These are phyloP conservation scores for Bromus sterilis DNA, from an alignment of 176 grass and related monocot genomes.

Conservation along the genomic window DNA sequence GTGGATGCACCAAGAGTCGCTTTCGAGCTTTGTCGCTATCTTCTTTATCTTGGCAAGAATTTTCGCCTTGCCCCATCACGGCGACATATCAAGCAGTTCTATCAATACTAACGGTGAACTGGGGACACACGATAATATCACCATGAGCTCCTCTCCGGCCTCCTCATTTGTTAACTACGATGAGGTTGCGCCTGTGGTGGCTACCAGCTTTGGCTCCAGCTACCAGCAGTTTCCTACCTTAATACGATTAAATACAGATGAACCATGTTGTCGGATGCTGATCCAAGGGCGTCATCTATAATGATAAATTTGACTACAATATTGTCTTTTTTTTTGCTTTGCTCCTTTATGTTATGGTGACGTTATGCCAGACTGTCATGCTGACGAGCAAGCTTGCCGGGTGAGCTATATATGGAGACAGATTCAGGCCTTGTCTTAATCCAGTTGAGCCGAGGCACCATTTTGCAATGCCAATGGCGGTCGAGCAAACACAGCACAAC, in stretches of 20 bases:
- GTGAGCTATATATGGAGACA: not conserved
- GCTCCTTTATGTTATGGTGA: not conserved
- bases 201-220: too few relatives aligned
- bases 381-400: not conserved
- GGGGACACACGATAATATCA: too few relatives aligned
- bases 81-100: too few relatives aligned
- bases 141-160: too few relatives aligned
- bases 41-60: too few relatives aligned
- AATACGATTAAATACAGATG: not conserved
- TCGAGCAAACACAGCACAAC: not conserved
- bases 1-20: too few relatives aligned
- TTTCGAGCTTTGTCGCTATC: too few relatives aligned
- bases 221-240: too few relatives aligned
- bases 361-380: not conserved
- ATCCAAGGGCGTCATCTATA: not conserved
- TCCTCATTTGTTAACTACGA: too few relatives aligned
- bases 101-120: too few relatives aligned
- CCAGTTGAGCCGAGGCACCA: not conserved
- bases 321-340: not conserved
- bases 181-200: too few relatives aligned
- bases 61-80: too few relatives aligned
- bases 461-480: not conserved
- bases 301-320: not conserved
- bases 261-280: not conserved
- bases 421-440: not conserved